Percentiles rank a stretch among this genome's conserved stretches.
These are phyloP conservation scores for Mucor circinelloides DNA, from an alignment of 371 early-diverging fungal genomes.

Conservation along the genomic window DNA sequence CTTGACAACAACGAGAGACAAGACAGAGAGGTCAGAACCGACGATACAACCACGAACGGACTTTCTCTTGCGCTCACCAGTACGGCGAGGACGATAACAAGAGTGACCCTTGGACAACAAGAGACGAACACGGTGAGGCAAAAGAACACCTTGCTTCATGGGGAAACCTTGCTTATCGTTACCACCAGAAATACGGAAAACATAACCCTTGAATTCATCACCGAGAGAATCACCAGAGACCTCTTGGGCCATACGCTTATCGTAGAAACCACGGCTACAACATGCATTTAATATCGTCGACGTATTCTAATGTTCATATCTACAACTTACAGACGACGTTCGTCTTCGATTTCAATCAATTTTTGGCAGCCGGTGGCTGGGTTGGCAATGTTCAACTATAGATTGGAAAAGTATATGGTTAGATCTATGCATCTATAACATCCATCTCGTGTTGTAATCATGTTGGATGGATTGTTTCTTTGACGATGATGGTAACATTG, in stretches of 20 bases:
- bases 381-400: conserved; percentile 98
- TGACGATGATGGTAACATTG: neutral
- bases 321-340: conserved; percentile 90
- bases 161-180: too few relatives aligned
- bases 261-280: conserved; percentile 92
- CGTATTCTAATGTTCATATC: neutral
- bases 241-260: too few relatives aligned
- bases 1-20: conserved; percentile 95
- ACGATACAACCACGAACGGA: conserved; percentile 99
- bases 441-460: conserved; percentile 8
- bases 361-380: conserved; percentile 99
- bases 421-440: neutral
- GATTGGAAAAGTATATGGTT: neutral
- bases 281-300: neutral
- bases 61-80: conserved; percentile 99
- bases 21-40: conserved; percentile 92
- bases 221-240: too few relatives aligned
- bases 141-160: too few relatives aligned
- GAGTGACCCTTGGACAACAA: conserved; percentile 99
- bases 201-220: too few relatives aligned
- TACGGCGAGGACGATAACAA: conserved; percentile 98
- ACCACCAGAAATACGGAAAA: too few relatives aligned
- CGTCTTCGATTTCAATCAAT: conserved; percentile 97
- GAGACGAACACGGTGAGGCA: too few relatives aligned
- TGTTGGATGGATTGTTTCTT: conserved; percentile 7